Percentiles rank a stretch among this genome's conserved stretches.
Conservation (phyloP, 257 asterid genomes). For the Prunella vulgaris region DNA sequence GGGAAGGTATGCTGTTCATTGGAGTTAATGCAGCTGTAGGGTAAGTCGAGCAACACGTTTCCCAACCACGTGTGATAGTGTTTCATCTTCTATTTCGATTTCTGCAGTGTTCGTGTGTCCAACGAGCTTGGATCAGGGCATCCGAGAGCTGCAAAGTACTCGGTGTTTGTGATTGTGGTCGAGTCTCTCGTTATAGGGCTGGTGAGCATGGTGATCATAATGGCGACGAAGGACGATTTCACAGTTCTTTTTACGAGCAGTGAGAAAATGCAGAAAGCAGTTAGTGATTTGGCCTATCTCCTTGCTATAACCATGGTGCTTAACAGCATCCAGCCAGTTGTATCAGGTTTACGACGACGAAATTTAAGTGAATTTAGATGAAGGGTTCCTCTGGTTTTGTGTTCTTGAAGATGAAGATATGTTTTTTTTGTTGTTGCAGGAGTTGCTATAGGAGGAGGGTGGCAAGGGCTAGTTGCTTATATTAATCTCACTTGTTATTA, state of each 20-base stretch:
- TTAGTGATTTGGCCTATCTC: conserved; percentile 71
- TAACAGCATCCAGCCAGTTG: conserved; percentile 89
- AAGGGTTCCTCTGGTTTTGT: not conserved
- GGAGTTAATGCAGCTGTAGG: conserved; percentile 94
- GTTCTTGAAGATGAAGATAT: not conserved
- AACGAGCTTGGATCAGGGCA: conserved; percentile 93
- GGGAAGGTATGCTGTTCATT: conserved; percentile 99
- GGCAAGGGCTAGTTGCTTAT: conserved; percentile 94
- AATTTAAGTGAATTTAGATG: not conserved
- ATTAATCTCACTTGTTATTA: conserved; percentile 80
- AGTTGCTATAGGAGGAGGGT: conserved; percentile 98
- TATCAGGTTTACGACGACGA: conserved; percentile 56
- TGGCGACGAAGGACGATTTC: conserved; percentile 60
- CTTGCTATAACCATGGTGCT: conserved; percentile 81
- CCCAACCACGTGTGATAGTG: no score
- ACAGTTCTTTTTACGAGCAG: conserved; percentile 67
- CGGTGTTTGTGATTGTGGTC: conserved; percentile 57
- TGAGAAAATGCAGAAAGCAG: conserved; percentile 78
- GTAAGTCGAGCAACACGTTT: conserved; percentile 26
- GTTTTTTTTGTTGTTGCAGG: conserved; percentile 35
- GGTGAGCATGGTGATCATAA: conserved; percentile 53
- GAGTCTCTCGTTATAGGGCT: conserved; percentile 73
- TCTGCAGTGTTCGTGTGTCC: conserved; percentile 71
- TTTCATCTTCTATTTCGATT: not conserved
- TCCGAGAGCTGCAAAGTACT: conserved; percentile 82